phyloP scores from a whole-genome alignment of 805 yeast genomes.

The Saturnispora mendoncae region DNA sequence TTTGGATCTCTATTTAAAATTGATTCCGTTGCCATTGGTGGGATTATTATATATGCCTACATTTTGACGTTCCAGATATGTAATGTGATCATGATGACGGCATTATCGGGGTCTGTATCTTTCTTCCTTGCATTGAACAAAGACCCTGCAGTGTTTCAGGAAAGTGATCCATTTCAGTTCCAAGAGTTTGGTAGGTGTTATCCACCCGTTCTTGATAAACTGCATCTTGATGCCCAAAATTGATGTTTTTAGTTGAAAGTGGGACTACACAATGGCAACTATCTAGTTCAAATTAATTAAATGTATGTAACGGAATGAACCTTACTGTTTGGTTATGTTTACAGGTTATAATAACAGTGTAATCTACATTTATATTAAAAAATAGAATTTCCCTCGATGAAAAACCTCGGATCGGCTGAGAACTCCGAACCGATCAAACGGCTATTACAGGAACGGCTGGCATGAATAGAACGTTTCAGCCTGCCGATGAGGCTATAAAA shows the following conservation, averaged over 20 bases:
- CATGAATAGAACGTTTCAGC: no score
- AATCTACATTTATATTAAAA: no score
- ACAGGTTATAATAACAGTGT: no score
- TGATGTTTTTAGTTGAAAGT: neutral
- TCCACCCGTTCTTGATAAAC: slow-evolving; percentile 19
- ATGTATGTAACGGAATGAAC: no score
- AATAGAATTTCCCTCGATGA: no score
- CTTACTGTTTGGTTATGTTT: no score
- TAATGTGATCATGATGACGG: slow-evolving; percentile 57
- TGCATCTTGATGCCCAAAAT: neutral
- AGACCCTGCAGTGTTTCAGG: slow-evolving; percentile 75
- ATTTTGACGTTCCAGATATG: slow-evolving; percentile 66
- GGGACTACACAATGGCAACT: no score
- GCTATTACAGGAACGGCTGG: no score
- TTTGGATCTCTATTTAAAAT: slow-evolving; percentile 61
- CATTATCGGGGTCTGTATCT: slow-evolving; percentile 72
- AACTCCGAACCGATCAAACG: no score
- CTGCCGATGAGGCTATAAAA: neutral
- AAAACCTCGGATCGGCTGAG: neutral
- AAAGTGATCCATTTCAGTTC: slow-evolving; percentile 52
- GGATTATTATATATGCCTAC: slow-evolving; percentile 28
- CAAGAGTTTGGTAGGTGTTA: slow-evolving; percentile 21
- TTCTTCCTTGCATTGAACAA: slow-evolving; percentile 77
- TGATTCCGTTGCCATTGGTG: slow-evolving; percentile 42
- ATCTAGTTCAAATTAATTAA: no score